Evolutionary conservation across 2,329 filamentous ascomycete species (phyloP).

Genomic region (Paraconiothyrium sp.): DNA sequence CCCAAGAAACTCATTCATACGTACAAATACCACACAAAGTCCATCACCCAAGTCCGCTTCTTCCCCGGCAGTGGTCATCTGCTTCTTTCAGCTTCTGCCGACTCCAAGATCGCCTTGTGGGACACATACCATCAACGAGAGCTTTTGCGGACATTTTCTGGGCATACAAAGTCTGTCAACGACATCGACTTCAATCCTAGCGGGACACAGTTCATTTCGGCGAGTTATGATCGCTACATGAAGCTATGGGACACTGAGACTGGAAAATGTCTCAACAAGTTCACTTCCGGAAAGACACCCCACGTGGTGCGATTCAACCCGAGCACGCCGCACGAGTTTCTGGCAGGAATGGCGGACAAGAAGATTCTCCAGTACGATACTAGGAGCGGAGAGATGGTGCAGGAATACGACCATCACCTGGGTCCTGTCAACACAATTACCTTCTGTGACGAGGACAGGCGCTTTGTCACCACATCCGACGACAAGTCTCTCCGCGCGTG

Average conservation of each 20-base stretch:
- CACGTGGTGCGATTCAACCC: slow-evolving; percentile 97
- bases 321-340: slow-evolving; percentile 83
- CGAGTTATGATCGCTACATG: slow-evolving; percentile 93
- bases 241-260: slow-evolving; percentile 99
- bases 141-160: slow-evolving; percentile 87
- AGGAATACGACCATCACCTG: slow-evolving; percentile 98
- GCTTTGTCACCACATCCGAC: slow-evolving; percentile 98
- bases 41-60: slow-evolving; percentile 89
- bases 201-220: slow-evolving; percentile 87
- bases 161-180: slow-evolving; percentile 88
- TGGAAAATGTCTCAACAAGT: slow-evolving; percentile 85
- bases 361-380: slow-evolving; percentile 98
- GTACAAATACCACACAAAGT: slow-evolving; percentile 85
- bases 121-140: slow-evolving; percentile 92
- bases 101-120: slow-evolving; percentile 91
- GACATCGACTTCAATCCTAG: slow-evolving; percentile 86
- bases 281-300: slow-evolving; percentile 92
- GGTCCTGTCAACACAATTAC: slow-evolving; percentile 98
- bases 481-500: slow-evolving; percentile 95
- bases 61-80: slow-evolving; percentile 89
- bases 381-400: slow-evolving; percentile 81
- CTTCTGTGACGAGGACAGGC: slow-evolving; percentile 91
- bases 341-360: slow-evolving; percentile 98
- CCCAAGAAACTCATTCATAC: slow-evolving; percentile 94
- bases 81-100: slow-evolving; percentile 87